Evolutionary conservation across 2,329 filamentous ascomycete species (phyloP), one percentile per base, ranked within the genome.

Genomic region (Talaromyces verruculosus): DNA sequence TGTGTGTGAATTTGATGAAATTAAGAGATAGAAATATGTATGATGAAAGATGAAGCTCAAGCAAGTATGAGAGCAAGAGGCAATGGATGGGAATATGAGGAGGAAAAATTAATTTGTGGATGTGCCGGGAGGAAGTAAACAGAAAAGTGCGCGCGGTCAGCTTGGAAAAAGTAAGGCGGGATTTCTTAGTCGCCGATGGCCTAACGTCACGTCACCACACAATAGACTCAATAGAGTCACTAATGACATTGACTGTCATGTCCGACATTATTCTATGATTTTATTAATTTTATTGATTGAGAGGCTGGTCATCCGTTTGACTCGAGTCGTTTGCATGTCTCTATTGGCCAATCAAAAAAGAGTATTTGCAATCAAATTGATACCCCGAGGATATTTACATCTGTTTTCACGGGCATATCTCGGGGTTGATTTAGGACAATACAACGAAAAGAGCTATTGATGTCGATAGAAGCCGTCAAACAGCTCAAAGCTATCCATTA

Each of bases 51-150:
- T 49, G 49, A 33, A 45, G 25, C 43, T 41, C 25, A 45, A 51
- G 15, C 58, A 39, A 39, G 6, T 55, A 43, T 60, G 22, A 37
- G 28, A 22, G 13, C 13, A 37, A 30, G 61, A 43, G 25, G 59
- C 49, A 66, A 59, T 57, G 51, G 39, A 61, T 57, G 60, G 35
- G 25, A 25, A 28, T 60, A 53, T 17, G 41, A 28, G 2, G 11
- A 62, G 51, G 45, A 43, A 28, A 62, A 58, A 58, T 30, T 37
- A 33, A 63, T 37, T 45, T 60, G 57, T 41, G 39, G 37, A 45
- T 30, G 35, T 28, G 49, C 49, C 22, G 35, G 37, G 57, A 41
- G 37, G 17, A 57, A 57, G 53, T 37, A 41, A 60, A 60, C 37
- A 45, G 39, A 19, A 43, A 60, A 17, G 19, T 25, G 13, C n/a